Conservation (phyloP, 805 yeast genomes). For the Nakazawaea pomicola region DNA sequence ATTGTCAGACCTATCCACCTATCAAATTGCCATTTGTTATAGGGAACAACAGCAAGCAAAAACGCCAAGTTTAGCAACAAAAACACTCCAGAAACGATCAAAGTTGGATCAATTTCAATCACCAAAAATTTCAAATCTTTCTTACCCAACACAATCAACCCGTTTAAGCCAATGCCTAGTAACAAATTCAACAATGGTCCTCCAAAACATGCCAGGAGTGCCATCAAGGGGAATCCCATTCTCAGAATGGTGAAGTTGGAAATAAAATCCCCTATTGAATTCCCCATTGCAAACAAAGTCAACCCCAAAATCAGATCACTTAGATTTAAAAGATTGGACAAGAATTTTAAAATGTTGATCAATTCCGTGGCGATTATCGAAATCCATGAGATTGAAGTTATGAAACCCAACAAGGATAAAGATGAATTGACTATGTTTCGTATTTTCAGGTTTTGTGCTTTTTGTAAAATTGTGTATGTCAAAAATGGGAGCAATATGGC, state of each 20-base stretch:
- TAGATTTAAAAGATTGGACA: constrained; percentile 54
- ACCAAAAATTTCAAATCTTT: constrained; percentile 15
- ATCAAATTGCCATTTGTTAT: constrained; percentile 36
- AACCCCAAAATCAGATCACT: constrained; percentile 81
- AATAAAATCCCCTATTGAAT: constrained; percentile 85
- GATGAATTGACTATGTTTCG: not conserved
- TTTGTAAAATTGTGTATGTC: not conserved
- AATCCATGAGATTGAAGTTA: constrained; percentile 49
- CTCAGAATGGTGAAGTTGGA: constrained; percentile 76
- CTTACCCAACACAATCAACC: constrained; percentile 38
- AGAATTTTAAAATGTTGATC: constrained; percentile 54
- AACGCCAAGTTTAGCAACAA: constrained; percentile 33
- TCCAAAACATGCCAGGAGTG: constrained; percentile 93
- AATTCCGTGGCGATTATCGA: constrained; percentile 66
- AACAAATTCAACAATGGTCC: constrained; percentile 79
- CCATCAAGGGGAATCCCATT: constrained; percentile 84
- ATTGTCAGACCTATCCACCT: constrained; percentile 32
- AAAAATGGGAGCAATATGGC: not conserved
- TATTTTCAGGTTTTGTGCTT: not conserved
- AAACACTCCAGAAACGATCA: constrained; percentile 36
- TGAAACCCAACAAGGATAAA: not conserved
- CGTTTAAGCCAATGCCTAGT: constrained; percentile 77
- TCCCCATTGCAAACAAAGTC: constrained; percentile 88
- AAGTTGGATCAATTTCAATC: constrained; percentile 31
- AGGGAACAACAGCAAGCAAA: constrained; percentile 33